Conservation (phyloP, 2,329 filamentous ascomycete genomes). For the Aspergillus transmontanensis region DNA sequence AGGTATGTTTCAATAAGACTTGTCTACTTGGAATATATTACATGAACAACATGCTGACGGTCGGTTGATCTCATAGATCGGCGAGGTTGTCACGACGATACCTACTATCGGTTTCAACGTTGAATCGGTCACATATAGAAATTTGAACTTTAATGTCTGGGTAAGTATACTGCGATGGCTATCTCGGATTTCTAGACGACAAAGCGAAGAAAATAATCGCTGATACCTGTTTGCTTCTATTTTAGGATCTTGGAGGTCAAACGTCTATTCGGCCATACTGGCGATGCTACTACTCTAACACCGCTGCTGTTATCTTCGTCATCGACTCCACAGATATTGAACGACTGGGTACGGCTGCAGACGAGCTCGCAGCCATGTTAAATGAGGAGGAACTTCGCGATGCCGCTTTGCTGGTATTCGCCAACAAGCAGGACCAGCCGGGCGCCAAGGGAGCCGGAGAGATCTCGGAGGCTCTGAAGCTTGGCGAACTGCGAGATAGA, state of each 20-base stretch:
- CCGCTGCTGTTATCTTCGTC: conserved; percentile 96
- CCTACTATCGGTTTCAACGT: conserved; percentile 99
- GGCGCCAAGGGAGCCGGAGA: conserved; percentile 95
- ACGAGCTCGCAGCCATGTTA: conserved; percentile 92
- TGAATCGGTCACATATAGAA: conserved; percentile 97
- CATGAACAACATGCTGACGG: conserved; percentile 2
- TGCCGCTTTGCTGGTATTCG: conserved; percentile 89
- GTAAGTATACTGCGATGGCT: conserved; percentile 52
- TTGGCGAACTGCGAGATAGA: conserved; percentile 89
- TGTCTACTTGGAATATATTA: not conserved
- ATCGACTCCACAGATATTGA: conserved; percentile 98
- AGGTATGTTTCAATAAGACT: conserved; percentile 60
- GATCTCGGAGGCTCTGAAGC: conserved; percentile 87
- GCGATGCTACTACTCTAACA: conserved; percentile 99
- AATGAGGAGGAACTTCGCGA: conserved; percentile 96
- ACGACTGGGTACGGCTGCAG: conserved; percentile 84
- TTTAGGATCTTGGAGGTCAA: conserved; percentile 87
- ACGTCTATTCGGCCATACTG: conserved; percentile 99
- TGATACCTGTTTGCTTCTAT: conserved; percentile 10
- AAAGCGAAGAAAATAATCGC: not conserved
- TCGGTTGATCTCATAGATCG: conserved; percentile 64
- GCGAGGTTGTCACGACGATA: conserved; percentile 98
- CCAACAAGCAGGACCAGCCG: conserved; percentile 98
- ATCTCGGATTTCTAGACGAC: no score
- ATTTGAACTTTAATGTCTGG: conserved; percentile 99